Evolutionary conservation across 768 basidiomycete genomes (phyloP).

Genomic region (Suillus cothurnatus): DNA sequence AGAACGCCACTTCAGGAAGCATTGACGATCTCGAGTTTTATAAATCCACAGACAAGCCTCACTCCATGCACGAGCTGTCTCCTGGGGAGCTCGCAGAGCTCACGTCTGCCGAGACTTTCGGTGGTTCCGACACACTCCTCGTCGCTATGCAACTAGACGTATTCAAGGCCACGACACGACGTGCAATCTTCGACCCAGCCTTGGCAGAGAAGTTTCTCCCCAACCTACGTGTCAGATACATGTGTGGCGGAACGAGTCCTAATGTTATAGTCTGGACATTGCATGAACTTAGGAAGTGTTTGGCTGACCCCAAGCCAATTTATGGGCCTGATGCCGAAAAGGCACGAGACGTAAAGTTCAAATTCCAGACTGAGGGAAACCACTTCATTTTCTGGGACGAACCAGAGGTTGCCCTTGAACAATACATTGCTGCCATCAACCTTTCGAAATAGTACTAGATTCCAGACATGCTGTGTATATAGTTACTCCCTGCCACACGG

Average conservation of each 20-base stretch:
- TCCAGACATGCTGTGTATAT: neutral
- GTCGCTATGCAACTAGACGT: neutral
- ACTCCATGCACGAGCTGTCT: slow-evolving; percentile 6
- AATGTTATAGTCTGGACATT: neutral
- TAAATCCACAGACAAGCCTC: neutral
- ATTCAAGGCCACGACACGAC: neutral
- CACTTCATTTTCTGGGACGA: neutral
- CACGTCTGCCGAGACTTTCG: slow-evolving; percentile 5
- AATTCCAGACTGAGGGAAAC: neutral
- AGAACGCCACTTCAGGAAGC: neutral
- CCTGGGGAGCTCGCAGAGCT: slow-evolving; percentile 6
- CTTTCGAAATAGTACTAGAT: neutral
- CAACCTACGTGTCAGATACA: slow-evolving; percentile 4
- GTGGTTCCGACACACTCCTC: neutral
- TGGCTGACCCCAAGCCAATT: neutral
- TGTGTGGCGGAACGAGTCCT: slow-evolving; percentile 4
- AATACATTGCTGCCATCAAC: neutral
- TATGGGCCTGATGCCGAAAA: neutral
- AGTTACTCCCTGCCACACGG: neutral
- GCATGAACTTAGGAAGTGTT: slow-evolving; percentile 3
- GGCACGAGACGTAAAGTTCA: neutral
- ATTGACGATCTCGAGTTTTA: slow-evolving; percentile 10
- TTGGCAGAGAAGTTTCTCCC: slow-evolving; percentile 11
- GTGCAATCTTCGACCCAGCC: slow-evolving; percentile 8
- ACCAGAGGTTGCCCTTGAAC: neutral